Evolutionary conservation across 2,329 filamentous ascomycete species (phyloP).

Genomic region (Thyridium curvatum): DNA sequence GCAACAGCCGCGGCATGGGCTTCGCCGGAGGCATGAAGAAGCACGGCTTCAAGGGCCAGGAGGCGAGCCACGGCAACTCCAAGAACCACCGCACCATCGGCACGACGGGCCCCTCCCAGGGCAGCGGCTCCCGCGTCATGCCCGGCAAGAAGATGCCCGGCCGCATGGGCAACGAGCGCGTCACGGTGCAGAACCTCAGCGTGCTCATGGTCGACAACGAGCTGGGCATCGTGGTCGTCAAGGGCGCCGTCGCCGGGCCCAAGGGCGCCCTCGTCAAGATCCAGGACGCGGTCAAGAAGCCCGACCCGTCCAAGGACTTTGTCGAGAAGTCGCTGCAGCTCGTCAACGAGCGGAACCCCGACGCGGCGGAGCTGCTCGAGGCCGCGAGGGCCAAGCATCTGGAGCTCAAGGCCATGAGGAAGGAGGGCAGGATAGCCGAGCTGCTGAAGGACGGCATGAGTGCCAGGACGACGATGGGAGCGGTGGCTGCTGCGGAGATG

Average conservation of each 20-base stretch:
- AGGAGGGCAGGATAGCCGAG: constrained; percentile 31
- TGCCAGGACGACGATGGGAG: constrained; percentile 11
- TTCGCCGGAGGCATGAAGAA: constrained; percentile 98
- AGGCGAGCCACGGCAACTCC: constrained; percentile 90
- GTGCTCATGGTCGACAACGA: constrained; percentile 82
- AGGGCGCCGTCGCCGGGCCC: constrained; percentile 80
- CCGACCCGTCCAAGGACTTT: constrained; percentile 42
- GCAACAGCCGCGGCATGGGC: constrained; percentile 77
- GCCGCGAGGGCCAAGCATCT: constrained; percentile 43
- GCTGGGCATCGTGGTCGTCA: constrained; percentile 82
- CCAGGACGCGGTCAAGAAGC: constrained; percentile 87
- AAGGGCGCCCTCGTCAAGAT: constrained; percentile 81
- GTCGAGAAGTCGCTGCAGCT: constrained; percentile 37
- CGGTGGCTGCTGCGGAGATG: constrained; percentile 9
- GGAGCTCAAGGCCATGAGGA: constrained; percentile 45
- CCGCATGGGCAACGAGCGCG: constrained; percentile 83
- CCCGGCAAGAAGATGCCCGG: constrained; percentile 98
- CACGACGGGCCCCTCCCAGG: constrained; percentile 83
- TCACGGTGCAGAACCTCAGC: constrained; percentile 87
- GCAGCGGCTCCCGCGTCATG: constrained; percentile 83
- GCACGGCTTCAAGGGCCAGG: constrained; percentile 84
- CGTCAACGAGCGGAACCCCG: constrained; percentile 39
- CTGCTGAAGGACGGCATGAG: constrained; percentile 11
- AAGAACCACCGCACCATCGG: constrained; percentile 90
- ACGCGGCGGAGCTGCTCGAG: constrained; percentile 38